Evolutionary conservation across 2,329 filamentous ascomycete genomes (phyloP).

Genomic region (Clonostachys rosea): DNA sequence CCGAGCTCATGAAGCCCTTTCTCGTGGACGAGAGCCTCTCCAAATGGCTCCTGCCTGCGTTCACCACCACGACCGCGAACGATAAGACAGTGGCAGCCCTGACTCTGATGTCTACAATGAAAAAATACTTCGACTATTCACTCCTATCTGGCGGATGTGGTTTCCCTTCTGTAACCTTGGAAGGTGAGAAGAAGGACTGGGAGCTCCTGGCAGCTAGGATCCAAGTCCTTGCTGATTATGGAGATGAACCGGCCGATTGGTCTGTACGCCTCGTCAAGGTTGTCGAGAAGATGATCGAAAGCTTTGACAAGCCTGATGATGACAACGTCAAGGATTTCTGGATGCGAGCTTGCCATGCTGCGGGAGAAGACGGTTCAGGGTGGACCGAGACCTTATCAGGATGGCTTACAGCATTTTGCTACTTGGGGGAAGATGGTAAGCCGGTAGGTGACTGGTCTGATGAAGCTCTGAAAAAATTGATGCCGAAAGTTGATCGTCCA

Average conservation of each 20-base stretch:
- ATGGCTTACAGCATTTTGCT: constrained; percentile 1
- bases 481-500: background rate
- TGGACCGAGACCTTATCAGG: background rate
- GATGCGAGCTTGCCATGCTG: constrained; percentile 11
- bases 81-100: constrained; percentile 38
- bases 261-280: constrained; percentile 8
- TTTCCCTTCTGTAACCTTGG: constrained; percentile 45
- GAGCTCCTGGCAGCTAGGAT: constrained; percentile 24
- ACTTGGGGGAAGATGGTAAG: background rate
- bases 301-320: constrained; percentile 21
- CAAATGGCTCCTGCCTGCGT: constrained; percentile 44
- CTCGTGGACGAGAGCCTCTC: constrained; percentile 31
- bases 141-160: constrained; percentile 26
- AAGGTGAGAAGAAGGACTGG: constrained; percentile 42
- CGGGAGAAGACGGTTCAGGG: background rate
- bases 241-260: constrained; percentile 21
- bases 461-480: too few species aligned
- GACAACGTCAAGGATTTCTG: constrained; percentile 27
- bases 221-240: constrained; percentile 16
- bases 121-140: constrained; percentile 40
- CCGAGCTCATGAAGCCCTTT: constrained; percentile 28
- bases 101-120: constrained; percentile 44
- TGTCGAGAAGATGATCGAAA: constrained; percentile 26
- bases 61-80: constrained; percentile 39
- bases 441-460: too few species aligned